phyloP scores from a whole-genome alignment of 768 basidiomycete genomes.

The Leucosporidium creatinivorum region DNA sequence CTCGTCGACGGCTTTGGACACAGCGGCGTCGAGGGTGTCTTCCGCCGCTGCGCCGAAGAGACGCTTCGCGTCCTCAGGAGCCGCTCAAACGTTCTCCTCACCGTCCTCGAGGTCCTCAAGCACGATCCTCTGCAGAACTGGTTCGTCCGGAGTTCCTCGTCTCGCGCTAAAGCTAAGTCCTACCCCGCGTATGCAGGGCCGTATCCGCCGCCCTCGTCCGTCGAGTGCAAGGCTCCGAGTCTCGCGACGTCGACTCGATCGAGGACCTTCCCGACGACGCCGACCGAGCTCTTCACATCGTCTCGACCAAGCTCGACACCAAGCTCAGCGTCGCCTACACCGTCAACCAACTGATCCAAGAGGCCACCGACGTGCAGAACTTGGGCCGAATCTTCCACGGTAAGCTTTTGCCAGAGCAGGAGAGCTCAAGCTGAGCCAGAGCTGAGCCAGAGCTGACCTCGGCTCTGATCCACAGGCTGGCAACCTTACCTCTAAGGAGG shows the following conservation, averaged over 20 bases:
- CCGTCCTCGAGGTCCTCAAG: constrained; percentile 92
- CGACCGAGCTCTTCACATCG: constrained; percentile 73
- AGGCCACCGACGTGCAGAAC: constrained; percentile 70
- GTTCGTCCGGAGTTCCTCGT: constrained; percentile 43
- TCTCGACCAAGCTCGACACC: constrained; percentile 73
- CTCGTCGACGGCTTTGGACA: constrained; percentile 90
- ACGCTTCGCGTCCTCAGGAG: constrained; percentile 83
- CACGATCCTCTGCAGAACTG: constrained; percentile 91
- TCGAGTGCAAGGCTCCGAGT: constrained; percentile 34
- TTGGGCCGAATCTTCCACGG: constrained; percentile 71
- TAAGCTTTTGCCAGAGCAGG: no score
- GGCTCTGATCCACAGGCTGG: constrained; percentile 4
- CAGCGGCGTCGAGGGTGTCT: constrained; percentile 84
- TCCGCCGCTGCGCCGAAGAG: constrained; percentile 89
- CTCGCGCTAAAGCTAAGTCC: constrained; percentile 35
- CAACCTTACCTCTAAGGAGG: constrained; percentile 14
- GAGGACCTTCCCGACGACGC: constrained; percentile 74
- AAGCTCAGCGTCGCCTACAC: constrained; percentile 83
- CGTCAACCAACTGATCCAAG: constrained; percentile 83
- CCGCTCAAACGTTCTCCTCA: constrained; percentile 78
- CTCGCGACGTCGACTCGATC: constrained; percentile 33
- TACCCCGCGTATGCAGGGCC: constrained; percentile 48
- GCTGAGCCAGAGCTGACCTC: not conserved
- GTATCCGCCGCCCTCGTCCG: constrained; percentile 41
- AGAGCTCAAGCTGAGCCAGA: no score